Percentiles rank a stretch among this genome's conserved stretches.
These are phyloP conservation scores for Pouteria glomerata DNA, from an alignment of 148 eudicot genomes.

Conservation along the genomic window DNA sequence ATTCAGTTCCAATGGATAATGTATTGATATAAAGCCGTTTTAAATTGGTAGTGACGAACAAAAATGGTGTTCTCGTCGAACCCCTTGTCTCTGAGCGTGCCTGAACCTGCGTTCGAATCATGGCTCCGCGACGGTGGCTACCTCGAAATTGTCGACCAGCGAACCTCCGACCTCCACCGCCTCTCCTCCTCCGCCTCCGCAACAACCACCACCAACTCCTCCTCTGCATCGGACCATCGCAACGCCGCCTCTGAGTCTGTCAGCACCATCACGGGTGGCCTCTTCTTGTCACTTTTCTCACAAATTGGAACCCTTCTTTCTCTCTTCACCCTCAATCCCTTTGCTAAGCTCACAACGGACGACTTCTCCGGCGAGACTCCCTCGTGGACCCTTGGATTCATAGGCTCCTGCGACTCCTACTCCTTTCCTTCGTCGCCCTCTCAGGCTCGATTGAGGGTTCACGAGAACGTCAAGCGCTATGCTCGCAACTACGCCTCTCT, in stretches of 20 bases:
- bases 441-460: constrained; percentile 68
- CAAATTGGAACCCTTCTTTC: constrained; percentile 49
- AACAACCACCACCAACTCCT: constrained; percentile 12
- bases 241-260: constrained; percentile 13
- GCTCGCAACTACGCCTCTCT: constrained; percentile 67
- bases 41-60: no score
- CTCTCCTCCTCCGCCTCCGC: constrained; percentile 41
- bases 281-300: constrained; percentile 34
- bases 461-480: constrained; percentile 84
- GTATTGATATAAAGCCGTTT: no score
- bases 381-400: constrained; percentile 53
- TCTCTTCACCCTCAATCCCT: constrained; percentile 66
- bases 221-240: constrained; percentile 29
- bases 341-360: constrained; percentile 53
- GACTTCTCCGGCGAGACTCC: constrained; percentile 57
- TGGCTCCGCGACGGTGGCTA: constrained; percentile 96
- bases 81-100: constrained; percentile 75
- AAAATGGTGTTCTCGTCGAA: constrained; percentile 53
- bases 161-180: constrained; percentile 74
- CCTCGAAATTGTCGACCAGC: constrained; percentile 83
- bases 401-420: constrained; percentile 53
- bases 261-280: constrained; percentile 16
- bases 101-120: constrained; percentile 78
- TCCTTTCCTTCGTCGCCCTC: constrained; percentile 61
- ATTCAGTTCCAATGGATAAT: no score